These are phyloP conservation scores for Lactuca sativa DNA, from an alignment of 129 eudicot species.

Conservation along the genomic window DNA sequence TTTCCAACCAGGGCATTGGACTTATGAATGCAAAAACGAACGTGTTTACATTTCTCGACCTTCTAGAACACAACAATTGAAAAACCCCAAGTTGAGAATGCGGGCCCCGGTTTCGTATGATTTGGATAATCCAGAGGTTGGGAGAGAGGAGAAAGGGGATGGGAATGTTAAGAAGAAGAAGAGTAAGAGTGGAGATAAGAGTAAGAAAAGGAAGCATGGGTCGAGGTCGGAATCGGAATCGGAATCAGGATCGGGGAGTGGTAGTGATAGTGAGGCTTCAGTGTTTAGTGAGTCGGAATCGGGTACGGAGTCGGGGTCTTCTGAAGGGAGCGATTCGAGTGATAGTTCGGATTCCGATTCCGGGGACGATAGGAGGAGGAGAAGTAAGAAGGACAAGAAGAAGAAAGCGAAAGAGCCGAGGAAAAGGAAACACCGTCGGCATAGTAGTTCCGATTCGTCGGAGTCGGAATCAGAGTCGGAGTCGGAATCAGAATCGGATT, in stretches of 20 bases:
- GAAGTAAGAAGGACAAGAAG: slow-evolving; percentile 54
- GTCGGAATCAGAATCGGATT: slow-evolving; percentile 72
- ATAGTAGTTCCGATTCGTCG: slow-evolving; percentile 57
- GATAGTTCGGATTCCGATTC: slow-evolving; percentile 77
- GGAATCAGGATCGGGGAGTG: slow-evolving; percentile 54
- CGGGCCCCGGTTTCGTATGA: slow-evolving; percentile 49
- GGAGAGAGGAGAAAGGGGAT: slow-evolving; percentile 44
- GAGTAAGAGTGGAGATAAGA: slow-evolving; percentile 53
- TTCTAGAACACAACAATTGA: slow-evolving; percentile 83
- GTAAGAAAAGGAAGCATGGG: slow-evolving; percentile 84
- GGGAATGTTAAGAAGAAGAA: slow-evolving; percentile 60
- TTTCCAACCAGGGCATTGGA: slow-evolving; percentile 86
- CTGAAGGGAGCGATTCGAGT: slow-evolving; percentile 73
- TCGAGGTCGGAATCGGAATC: slow-evolving; percentile 56
- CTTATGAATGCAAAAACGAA: slow-evolving; percentile 91
- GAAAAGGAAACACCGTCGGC: slow-evolving; percentile 67
- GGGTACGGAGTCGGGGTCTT: slow-evolving; percentile 62
- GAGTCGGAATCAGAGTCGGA: slow-evolving; percentile 57
- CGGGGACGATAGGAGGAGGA: slow-evolving; percentile 69
- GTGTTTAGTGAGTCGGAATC: slow-evolving; percentile 67
- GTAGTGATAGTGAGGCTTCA: slow-evolving; percentile 80
- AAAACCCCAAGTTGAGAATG: slow-evolving; percentile 87
- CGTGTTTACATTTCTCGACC: slow-evolving; percentile 92
- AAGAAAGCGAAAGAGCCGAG: slow-evolving; percentile 45
- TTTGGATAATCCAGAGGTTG: slow-evolving; percentile 64